These are phyloP conservation scores for Aquilaria sinensis DNA, from an alignment of 345 rosid genomes.

Conservation along the genomic window DNA sequence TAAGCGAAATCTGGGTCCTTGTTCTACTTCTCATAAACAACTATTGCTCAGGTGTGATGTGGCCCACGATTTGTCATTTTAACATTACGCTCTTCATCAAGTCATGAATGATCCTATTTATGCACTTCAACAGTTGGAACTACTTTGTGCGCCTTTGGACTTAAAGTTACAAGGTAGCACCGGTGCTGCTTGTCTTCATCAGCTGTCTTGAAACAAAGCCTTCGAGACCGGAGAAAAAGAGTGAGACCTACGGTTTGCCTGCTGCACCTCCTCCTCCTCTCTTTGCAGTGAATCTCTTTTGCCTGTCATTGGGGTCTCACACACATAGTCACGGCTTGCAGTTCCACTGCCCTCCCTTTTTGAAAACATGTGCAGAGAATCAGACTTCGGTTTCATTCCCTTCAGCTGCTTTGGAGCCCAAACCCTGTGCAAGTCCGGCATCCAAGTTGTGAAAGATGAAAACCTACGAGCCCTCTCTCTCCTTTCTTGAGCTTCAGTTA, in stretches of 20 bases:
- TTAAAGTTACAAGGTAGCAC: too few species aligned
- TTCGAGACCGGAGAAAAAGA: conserved; percentile 49
- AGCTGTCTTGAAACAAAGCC: conserved; percentile 66
- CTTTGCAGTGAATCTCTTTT: conserved; percentile 22
- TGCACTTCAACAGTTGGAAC: too few species aligned
- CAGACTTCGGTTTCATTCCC: conserved; percentile 26
- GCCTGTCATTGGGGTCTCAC: conserved; percentile 72
- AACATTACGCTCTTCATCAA: too few species aligned
- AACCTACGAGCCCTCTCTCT: conserved; percentile 83
- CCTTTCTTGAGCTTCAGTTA: conserved; percentile 56
- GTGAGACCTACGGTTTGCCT: conserved; percentile 18
- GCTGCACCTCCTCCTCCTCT: conserved; percentile 23
- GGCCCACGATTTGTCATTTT: too few species aligned
- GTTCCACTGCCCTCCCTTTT: conserved; percentile 45
- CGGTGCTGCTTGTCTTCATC: background rate
- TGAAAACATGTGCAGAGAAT: conserved; percentile 29
- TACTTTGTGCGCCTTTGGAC: too few species aligned
- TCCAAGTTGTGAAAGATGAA: conserved; percentile 76
- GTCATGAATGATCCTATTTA: too few species aligned
- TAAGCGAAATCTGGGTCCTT: too few species aligned
- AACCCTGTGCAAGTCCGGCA: conserved; percentile 81
- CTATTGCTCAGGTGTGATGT: too few species aligned
- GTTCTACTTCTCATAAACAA: too few species aligned
- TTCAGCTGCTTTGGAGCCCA: conserved; percentile 78
- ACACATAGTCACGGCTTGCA: conserved; percentile 49